Evolutionary conservation across 345 rosid species (phyloP).

Genomic region (Brassica incana): DNA sequence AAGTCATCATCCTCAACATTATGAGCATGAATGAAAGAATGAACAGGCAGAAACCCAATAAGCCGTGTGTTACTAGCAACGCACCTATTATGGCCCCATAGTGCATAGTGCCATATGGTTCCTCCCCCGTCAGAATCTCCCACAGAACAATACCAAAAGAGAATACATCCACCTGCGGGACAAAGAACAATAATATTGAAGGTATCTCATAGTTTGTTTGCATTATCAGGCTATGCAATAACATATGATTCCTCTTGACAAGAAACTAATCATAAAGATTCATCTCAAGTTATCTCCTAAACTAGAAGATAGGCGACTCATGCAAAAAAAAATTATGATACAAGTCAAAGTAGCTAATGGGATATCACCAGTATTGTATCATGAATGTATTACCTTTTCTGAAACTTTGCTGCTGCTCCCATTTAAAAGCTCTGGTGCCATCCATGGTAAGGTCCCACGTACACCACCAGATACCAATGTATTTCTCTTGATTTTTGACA

Average conservation of each 20-base stretch:
- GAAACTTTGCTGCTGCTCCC: conserved; percentile 82
- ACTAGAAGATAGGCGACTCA: conserved; percentile 4
- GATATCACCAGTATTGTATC: background rate
- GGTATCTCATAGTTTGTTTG: too few species aligned
- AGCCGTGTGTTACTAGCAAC: too few species aligned
- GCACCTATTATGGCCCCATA: conserved; percentile 85
- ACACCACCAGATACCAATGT: conserved; percentile 91
- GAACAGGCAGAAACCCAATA: too few species aligned
- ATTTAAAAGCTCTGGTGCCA: conserved; percentile 84
- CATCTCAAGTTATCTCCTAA: background rate
- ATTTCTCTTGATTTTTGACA: conserved; percentile 78
- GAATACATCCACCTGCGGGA: conserved; percentile 72
- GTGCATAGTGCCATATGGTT: conserved; percentile 84
- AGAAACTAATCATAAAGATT: too few species aligned
- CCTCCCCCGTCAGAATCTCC: conserved; percentile 94
- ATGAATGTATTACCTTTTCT: conserved; percentile 57
- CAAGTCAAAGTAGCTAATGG: conserved; percentile 10
- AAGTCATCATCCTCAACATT: background rate
- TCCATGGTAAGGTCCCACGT: conserved; percentile 87
- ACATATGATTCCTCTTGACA: background rate
- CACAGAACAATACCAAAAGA: conserved; percentile 81
- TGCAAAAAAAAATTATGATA: background rate
- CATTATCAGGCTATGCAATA: background rate
- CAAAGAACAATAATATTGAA: conserved; percentile 17
- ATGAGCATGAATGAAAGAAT: too few species aligned